These are phyloP conservation scores for Panicum miliaceum DNA, from an alignment of 176 grass and related monocot genomes.

Conservation along the genomic window DNA sequence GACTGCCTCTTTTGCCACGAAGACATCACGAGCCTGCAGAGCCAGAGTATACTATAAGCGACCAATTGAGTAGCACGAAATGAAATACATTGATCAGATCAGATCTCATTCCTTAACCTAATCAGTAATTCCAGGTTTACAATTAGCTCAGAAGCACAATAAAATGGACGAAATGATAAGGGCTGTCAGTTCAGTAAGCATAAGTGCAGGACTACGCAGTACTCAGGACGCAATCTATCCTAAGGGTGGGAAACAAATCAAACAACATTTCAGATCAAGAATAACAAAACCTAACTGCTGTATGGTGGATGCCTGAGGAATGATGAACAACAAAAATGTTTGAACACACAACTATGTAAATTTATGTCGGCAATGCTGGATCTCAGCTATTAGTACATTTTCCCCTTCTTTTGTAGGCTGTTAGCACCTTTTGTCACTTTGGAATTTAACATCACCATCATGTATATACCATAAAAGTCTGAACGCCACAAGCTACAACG, in stretches of 20 bases:
- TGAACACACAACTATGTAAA: neutral
- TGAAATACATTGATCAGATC: neutral
- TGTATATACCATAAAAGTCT: neutral
- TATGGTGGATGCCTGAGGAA: neutral
- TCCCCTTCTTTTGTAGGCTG: too few relatives aligned
- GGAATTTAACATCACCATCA: neutral
- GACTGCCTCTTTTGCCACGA: slow-evolving; percentile 68
- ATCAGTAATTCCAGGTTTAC: neutral
- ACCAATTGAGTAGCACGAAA: slow-evolving; percentile 1
- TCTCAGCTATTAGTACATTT: neutral
- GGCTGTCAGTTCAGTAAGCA: neutral
- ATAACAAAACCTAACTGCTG: neutral
- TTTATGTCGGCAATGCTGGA: neutral
- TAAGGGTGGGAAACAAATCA: neutral
- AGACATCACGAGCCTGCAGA: slow-evolving; percentile 69
- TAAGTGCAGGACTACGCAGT: neutral
- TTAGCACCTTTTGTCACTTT: neutral
- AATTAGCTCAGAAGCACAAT: neutral
- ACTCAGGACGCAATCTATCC: neutral
- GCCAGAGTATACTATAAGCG: slow-evolving; percentile 14
- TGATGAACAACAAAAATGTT: neutral
- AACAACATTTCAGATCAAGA: neutral
- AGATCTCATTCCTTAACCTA: neutral
- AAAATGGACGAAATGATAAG: neutral
- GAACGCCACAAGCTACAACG: neutral